Conservation (phyloP, 306 rosid genomes). For the Cucumis cinereus region DNA sequence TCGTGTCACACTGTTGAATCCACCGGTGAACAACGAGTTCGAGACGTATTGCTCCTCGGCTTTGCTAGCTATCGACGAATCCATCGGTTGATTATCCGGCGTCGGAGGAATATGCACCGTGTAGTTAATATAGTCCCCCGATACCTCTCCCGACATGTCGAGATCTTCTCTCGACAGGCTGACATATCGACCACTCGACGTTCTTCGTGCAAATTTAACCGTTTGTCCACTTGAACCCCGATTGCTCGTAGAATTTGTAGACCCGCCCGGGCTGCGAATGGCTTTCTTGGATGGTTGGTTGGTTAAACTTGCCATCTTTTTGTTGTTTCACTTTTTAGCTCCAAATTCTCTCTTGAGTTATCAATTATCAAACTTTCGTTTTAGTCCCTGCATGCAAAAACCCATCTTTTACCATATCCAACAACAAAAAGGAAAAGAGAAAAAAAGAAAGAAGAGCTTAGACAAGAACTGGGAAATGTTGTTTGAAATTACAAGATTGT, state of each 20-base stretch:
- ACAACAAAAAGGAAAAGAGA: background rate
- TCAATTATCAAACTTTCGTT: background rate
- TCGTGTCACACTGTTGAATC: slow-evolving; percentile 80
- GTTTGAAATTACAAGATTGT: background rate
- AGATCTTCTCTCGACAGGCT: slow-evolving; percentile 75
- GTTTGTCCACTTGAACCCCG: slow-evolving; percentile 33
- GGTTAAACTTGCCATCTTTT: slow-evolving; percentile 37
- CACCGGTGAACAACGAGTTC: slow-evolving; percentile 72
- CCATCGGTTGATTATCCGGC: slow-evolving; percentile 80
- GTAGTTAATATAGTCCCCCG: slow-evolving; percentile 73
- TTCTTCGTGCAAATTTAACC: slow-evolving; percentile 68
- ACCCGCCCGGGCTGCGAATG: slow-evolving; percentile 31
- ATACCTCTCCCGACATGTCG: slow-evolving; percentile 59
- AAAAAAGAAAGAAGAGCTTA: background rate
- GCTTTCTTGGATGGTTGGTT: slow-evolving; percentile 54
- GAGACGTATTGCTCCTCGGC: slow-evolving; percentile 91
- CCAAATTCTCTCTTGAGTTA: background rate
- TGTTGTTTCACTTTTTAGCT: background rate
- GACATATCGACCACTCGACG: slow-evolving; percentile 78
- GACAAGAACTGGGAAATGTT: slow-evolving; percentile 4
- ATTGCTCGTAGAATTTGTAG: slow-evolving; percentile 23
- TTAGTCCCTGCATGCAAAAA: background rate
- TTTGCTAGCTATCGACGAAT: slow-evolving; percentile 52
- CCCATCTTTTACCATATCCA: background rate
- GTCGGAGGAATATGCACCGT: slow-evolving; percentile 89